Evolutionary conservation across 805 yeast species (phyloP), one percentile per base, ranked within the genome.

Genomic region (Lipomyces kockii): DNA sequence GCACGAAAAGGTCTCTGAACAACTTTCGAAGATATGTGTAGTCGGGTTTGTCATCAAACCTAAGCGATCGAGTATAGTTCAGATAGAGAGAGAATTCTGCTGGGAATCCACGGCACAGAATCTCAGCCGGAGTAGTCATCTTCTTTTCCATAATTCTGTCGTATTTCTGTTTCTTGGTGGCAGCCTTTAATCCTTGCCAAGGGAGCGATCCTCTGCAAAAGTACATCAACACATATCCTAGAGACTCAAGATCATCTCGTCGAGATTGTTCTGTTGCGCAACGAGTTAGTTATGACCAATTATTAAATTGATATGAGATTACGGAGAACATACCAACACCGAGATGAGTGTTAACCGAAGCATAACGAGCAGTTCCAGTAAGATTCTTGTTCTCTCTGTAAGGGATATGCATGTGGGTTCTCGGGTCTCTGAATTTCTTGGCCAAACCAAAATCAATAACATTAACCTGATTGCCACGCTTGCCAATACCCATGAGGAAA

Each of bases 121-220:
- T 85, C 76, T 91, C 95, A 53, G 93, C 86, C 32, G 97, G 89
- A 8, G 97, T 91, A 60, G 96, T 87, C 87, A 93, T 87, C 80
- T 94, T 94, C 83, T 91, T 91, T 78, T 94, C 98, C 88, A 94
- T 88, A 74, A 94, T 95, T 70, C 97, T 86, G 81, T 94, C 98
- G 80, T 94, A 94, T 80, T 95, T 94, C 79, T 94, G 98, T 81
- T 97, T 91, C 82, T 94, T 94, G 17, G 97, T 92, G 32, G 94
- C 95, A 52, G 98, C 99, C 80, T 92, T 92, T 76, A 94, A 85
- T 3, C 99, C 99, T 81, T 94, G 99, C 99, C 99, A 94, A 63
- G 99, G 99, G 75, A 94, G 86, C 20, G 97, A 90, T 56, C 99
- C 98, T 66, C 97, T 87, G 79, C 97, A 90, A 78, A 94, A 95